A percentile compares a stretch with the other conserved stretches of the same genome.
Conservation (phyloP, 208 protist species). For the Hexamita inflata region DNA sequence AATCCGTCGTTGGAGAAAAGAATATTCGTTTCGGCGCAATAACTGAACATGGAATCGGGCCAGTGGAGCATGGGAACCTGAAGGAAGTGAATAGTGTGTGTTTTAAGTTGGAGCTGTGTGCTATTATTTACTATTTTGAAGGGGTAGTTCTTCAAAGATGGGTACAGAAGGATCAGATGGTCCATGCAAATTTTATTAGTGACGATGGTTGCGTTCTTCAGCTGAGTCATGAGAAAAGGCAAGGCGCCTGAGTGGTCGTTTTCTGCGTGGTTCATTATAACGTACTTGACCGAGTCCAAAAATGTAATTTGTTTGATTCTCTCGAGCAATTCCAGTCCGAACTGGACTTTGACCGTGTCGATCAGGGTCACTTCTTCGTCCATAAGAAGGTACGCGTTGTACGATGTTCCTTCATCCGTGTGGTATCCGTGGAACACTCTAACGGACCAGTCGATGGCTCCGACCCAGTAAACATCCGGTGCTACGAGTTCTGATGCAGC, state of each 20-base stretch:
- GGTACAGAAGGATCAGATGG: slow-evolving; percentile 8
- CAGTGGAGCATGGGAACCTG: slow-evolving; percentile 18
- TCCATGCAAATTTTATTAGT: slow-evolving; percentile 7
- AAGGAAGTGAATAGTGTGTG: background rate
- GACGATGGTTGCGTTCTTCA: background rate
- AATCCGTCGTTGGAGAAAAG: slow-evolving; percentile 23
- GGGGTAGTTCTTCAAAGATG: background rate
- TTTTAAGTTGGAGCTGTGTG: background rate
- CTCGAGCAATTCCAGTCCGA: background rate
- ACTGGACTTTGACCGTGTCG: background rate
- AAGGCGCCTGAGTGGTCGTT: background rate
- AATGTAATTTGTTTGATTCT: background rate
- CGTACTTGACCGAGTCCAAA: slow-evolving; percentile 10
- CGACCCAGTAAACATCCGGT: slow-evolving; percentile 21
- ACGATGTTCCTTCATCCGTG: slow-evolving; percentile 21
- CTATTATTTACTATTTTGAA: background rate
- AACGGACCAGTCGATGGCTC: slow-evolving; percentile 7
- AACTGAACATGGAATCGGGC: slow-evolving; percentile 12
- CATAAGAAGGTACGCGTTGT: slow-evolving; percentile 10
- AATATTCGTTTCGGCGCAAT: background rate
- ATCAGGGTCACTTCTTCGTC: slow-evolving; percentile 9
- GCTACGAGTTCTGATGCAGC: too few species aligned
- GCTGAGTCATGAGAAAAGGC: background rate
- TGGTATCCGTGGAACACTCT: slow-evolving; percentile 16
- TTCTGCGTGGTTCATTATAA: slow-evolving; percentile 21